Percentiles rank a stretch among this genome's conserved stretches.
Conservation (phyloP, 2,329 filamentous ascomycete genomes). For the Xylariomycetidae sp. region DNA sequence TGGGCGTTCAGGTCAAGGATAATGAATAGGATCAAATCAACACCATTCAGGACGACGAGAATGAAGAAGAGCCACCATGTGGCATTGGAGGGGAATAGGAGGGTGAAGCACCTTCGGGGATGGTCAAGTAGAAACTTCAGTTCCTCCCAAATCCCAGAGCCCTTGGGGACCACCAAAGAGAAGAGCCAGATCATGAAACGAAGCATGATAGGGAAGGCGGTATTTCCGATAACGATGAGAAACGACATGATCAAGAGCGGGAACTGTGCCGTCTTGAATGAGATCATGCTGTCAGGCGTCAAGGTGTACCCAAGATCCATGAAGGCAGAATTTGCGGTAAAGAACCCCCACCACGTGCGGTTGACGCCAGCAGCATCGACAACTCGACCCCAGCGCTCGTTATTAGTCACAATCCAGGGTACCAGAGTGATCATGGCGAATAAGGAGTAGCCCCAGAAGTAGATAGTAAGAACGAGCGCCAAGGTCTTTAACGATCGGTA, state of each 20-base stretch:
- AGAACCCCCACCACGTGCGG: conserved; percentile 87
- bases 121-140: conserved; percentile 88
- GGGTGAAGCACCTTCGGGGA: conserved; percentile 90
- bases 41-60: conserved; percentile 71
- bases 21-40: conserved; percentile 88
- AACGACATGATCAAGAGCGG: conserved; percentile 75
- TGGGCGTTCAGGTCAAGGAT: conserved; percentile 80
- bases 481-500: conserved; percentile 88
- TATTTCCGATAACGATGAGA: conserved; percentile 91
- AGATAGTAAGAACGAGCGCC: conserved; percentile 69
- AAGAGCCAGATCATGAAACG: conserved; percentile 85
- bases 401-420: conserved; percentile 71
- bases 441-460: conserved; percentile 80
- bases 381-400: conserved; percentile 56
- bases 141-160: conserved; percentile 79
- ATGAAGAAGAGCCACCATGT: conserved; percentile 97
- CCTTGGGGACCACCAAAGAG: conserved; percentile 61
- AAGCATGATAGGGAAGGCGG: conserved; percentile 90
- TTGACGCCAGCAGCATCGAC: conserved; percentile 59
- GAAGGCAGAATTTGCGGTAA: conserved; percentile 82
- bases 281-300: conserved; percentile 90
- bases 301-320: conserved; percentile 94
- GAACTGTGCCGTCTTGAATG: conserved; percentile 73
- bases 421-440: conserved; percentile 69
- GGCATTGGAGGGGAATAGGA: conserved; percentile 83